Base-by-base conservation (phyloP, 768 basidiomycete genomes). In the Hygrocybe punicea region DNA sequence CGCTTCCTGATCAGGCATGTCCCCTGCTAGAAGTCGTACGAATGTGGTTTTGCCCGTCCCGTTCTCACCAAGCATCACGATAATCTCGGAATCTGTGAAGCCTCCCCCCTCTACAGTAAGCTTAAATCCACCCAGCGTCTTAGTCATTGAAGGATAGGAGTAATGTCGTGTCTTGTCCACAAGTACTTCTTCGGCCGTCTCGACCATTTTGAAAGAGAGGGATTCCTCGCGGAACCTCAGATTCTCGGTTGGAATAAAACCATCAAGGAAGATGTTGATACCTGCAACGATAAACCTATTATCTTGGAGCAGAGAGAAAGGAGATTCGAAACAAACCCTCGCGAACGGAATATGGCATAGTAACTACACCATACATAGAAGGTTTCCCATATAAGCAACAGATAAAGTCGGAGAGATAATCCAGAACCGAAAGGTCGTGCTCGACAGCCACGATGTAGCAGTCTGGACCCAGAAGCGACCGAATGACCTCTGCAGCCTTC, bases 191-290 rank as follows among this genome's bases (percentile, higher is more conserved):
- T 99, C 97, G 14, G 91, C 94, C 14, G 85, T 96, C 71, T 98
- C 97, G 57, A 90, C 84, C 86, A 98, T 98, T 77, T 96, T 98
- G 81, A 99, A 99, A 6, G 91, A 85, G 13, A 98, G 79, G 0
- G 91, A 91, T 65, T 98, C 97, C 62, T 98, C 89, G 29, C 97
- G 86, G 86, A 98, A 98, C 52, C 97, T 92, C 65, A 99, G 73
- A 74, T 99, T 99, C 73, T 98, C 97, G 16, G 96, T 98, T 4
- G 97, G 97, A 62, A 99, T 93, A 78, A 93, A 94, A 40, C 97
- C 97, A 66, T 99, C 97, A 58, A 99, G 80, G 84, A 99, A 99
- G 68, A 98, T 98, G 74, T 99, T 99, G 78, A 99, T 98, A 62
- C 96, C 93, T 94, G 62, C 9, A 19, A 49, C 10, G 1, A 23